Evolutionary conservation across 1,284 basidiomycete genomes (phyloP).

Genomic region (Cryptococcus hybrid): DNA sequence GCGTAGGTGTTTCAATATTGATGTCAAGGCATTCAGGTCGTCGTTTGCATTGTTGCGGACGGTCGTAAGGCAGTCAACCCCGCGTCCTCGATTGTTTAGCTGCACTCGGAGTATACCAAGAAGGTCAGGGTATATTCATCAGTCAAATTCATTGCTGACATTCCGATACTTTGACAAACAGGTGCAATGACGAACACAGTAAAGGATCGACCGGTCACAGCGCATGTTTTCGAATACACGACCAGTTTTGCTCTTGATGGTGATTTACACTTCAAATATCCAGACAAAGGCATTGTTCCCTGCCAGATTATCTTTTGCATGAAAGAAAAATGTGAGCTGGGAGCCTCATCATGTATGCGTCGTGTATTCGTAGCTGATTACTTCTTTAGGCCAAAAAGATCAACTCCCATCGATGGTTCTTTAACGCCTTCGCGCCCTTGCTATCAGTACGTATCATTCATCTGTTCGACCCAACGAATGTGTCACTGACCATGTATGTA

Average conservation of each 20-base stretch:
- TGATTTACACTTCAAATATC: constrained; percentile 87
- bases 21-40: constrained; percentile 59
- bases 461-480: neutral
- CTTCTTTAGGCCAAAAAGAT: constrained; percentile 74
- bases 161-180: constrained; percentile 3
- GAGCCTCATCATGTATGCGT: neutral
- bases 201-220: constrained; percentile 82
- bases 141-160: neutral
- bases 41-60: constrained; percentile 93
- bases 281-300: constrained; percentile 88
- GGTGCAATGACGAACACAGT: constrained; percentile 86
- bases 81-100: constrained; percentile 83
- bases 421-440: constrained; percentile 71
- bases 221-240: constrained; percentile 90
- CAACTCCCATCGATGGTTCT: constrained; percentile 94
- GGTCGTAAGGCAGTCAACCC: constrained; percentile 87
- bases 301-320: constrained; percentile 79
- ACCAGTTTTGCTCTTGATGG: constrained; percentile 86
- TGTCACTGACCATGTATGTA: constrained; percentile 55
- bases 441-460: constrained; percentile 22
- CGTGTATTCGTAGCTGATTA: constrained; percentile 3
- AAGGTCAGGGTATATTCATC: constrained; percentile 32
- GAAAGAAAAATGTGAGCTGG: constrained; percentile 76
- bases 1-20: neutral
- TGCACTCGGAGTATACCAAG: constrained; percentile 58